These are phyloP conservation scores for Knoxdaviesia capensis DNA, from an alignment of 2,329 filamentous ascomycete genomes.

Conservation along the genomic window DNA sequence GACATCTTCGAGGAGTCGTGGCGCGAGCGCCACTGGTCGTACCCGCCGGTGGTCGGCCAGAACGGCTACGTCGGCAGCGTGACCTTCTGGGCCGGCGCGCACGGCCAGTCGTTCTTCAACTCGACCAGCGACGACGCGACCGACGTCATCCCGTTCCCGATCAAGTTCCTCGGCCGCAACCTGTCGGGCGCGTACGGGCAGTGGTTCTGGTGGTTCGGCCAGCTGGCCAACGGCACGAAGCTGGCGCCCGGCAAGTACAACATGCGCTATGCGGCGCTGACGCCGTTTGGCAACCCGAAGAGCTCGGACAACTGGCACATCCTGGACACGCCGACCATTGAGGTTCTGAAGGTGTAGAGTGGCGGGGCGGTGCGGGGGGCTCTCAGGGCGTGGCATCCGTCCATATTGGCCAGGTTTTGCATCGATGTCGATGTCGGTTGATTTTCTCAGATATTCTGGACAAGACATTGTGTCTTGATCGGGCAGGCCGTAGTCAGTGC, in stretches of 20 bases:
- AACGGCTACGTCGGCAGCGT: constrained; percentile 20
- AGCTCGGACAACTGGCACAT: constrained; percentile 8
- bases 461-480: too few species aligned
- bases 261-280: constrained; percentile 9
- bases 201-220: constrained; percentile 11
- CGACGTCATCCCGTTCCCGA: constrained; percentile 9
- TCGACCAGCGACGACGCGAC: constrained; percentile 3
- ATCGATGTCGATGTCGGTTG: too few species aligned
- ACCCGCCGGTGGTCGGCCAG: constrained; percentile 17
- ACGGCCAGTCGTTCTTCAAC: constrained; percentile 12
- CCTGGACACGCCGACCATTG: background rate
- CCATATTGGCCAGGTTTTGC: too few species aligned
- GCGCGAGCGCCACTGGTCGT: constrained; percentile 18
- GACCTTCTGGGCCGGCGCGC: constrained; percentile 10
- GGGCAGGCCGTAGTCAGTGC: too few species aligned
- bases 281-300: constrained; percentile 9
- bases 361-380: too few species aligned
- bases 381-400: too few species aligned
- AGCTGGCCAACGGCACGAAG: constrained; percentile 9
- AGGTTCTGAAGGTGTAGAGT: background rate
- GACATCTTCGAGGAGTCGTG: constrained; percentile 17
- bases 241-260: constrained; percentile 10
- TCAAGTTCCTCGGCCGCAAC: constrained; percentile 6
- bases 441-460: too few species aligned
- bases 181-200: constrained; percentile 2